Percentiles rank a stretch among this genome's conserved stretches.
Evolutionary conservation across 495 filamentous ascomycete genomes (phyloP).

Genomic region (Elasticomyces elasticus): DNA sequence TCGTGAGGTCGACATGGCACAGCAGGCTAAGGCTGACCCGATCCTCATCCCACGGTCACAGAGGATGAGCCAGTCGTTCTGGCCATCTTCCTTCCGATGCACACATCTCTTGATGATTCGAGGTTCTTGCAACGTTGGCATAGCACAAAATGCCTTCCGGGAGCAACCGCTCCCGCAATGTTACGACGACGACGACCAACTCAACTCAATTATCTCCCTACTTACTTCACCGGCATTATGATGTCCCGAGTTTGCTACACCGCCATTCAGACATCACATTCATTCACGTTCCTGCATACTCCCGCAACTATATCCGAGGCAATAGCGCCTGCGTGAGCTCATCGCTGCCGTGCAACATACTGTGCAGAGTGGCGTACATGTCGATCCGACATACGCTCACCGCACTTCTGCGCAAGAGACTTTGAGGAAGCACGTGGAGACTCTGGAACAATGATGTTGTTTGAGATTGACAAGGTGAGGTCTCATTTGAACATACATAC

Average conservation of each 20-base stretch:
- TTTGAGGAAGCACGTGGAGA: not conserved
- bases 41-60: not conserved
- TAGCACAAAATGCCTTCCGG: too few relatives aligned
- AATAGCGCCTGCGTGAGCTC: not conserved
- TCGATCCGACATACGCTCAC: not conserved
- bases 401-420: not conserved
- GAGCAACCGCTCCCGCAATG: not conserved
- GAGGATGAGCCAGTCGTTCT: not conserved
- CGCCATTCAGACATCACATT: not conserved
- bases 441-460: not conserved
- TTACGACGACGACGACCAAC: not conserved
- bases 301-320: not conserved
- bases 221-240: not conserved
- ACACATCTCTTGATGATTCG: not conserved
- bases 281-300: not conserved
- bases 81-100: too few relatives aligned
- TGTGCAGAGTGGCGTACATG: not conserved
- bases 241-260: not conserved
- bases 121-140: not conserved
- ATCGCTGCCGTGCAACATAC: not conserved
- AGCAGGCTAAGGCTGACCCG: not conserved
- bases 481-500: not conserved
- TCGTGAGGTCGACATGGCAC: not conserved
- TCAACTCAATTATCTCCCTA: too few relatives aligned
- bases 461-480: not conserved